Base-by-base conservation (phyloP, 805 yeast genomes). In the Danielia reshetovae region DNA sequence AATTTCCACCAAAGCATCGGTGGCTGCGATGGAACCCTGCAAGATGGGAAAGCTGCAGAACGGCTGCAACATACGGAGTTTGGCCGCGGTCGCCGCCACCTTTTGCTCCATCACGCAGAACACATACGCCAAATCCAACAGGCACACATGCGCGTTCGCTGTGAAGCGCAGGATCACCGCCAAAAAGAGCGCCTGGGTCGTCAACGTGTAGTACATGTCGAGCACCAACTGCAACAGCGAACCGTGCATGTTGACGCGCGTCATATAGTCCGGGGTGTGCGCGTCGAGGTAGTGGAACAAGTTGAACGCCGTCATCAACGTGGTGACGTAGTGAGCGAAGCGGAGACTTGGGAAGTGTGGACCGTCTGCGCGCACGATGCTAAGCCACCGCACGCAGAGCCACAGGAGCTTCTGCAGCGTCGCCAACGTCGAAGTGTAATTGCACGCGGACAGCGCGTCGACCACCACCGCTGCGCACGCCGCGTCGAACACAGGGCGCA, bases 291-390 rank as follows among this genome's bases (percentile, higher is more conserved):
- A 34, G 30, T 42, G 37, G 28, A 37, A 24, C 39, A 39, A 42
- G 34, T 41, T 40, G 41, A 42, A 39, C n/a, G 34, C 21, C 32
- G 39, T 33, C 37, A 45, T 40, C 17, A 45, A 29, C 14, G 37
- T 25, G 14, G 38, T 24, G 18, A 40, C 42, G 32, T 32, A 45
- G 24, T 45, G 46, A 4, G 49, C 49, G 17, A 40, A 39, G 7
- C 49, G 36, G 17, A 45, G 35, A n/a, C 41, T 28, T 10, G 49
- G 49, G 18, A 39, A 45, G 19, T 45, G 31, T n/a, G 39, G 39
- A 30, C 26, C 28, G 10, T 45, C 49, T n/a, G 39, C 37, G 15
- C 40, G 40, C 9, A 41, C 35, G 32, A 45, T 37, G 17, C 40
- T 36, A 24, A 45, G 37, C 40, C 43, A 38, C 10, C 49, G 33